phyloP scores from a whole-genome alignment of 2,329 filamentous ascomycete species.

The Volutella citrinella region DNA sequence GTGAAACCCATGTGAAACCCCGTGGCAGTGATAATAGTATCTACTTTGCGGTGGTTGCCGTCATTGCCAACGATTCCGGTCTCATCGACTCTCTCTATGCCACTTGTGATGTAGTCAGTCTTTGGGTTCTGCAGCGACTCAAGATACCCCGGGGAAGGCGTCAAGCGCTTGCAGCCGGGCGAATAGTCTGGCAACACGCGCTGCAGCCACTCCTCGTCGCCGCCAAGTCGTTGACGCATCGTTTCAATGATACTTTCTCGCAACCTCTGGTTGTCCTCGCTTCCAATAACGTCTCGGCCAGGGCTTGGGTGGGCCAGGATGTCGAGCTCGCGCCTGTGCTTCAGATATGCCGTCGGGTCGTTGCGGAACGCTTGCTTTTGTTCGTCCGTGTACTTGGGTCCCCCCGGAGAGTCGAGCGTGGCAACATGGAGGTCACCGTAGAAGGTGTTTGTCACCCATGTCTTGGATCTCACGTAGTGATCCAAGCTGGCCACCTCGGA shows the following conservation, averaged over 20 bases:
- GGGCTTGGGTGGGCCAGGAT: neutral
- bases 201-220: slow-evolving; percentile 3
- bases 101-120: slow-evolving; percentile 2
- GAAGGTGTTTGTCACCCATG: slow-evolving; percentile 2
- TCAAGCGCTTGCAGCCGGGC: slow-evolving; percentile 2
- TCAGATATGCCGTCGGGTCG: slow-evolving; percentile 1
- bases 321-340: slow-evolving; percentile 1
- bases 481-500: neutral
- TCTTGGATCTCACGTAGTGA: slow-evolving; percentile 1
- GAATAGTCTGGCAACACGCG: slow-evolving; percentile 1
- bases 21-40: neutral
- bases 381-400: slow-evolving; percentile 1
- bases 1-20: slow-evolving; percentile 1
- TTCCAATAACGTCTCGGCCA: neutral
- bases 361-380: neutral
- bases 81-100: no score
- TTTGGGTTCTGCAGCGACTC: slow-evolving; percentile 1
- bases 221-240: slow-evolving; percentile 1
- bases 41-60: neutral
- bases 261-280: neutral
- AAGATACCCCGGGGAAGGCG: slow-evolving; percentile 1
- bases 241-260: slow-evolving; percentile 1
- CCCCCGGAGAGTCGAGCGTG: slow-evolving; percentile 1
- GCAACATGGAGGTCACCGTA: neutral
- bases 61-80: no score